phyloP scores from a whole-genome alignment of 768 basidiomycete genomes.

The Boletus rubescentipes region DNA sequence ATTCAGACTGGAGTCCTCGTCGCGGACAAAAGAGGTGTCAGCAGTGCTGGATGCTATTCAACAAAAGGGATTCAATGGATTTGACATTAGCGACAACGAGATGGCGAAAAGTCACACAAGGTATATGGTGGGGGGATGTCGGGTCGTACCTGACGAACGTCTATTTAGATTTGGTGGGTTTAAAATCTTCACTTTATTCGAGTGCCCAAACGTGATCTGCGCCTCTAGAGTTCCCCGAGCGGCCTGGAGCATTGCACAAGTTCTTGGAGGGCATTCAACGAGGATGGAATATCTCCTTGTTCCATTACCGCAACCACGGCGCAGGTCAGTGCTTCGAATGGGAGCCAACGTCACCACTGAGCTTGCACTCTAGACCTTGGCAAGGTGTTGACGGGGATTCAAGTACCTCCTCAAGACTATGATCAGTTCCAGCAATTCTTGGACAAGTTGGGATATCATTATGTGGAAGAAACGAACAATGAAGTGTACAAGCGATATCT shows the following conservation, averaged over 20 bases:
- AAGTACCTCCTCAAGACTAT: conserved; percentile 73
- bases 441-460: conserved; percentile 76
- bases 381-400: conserved; percentile 90
- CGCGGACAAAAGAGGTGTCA: conserved; percentile 58
- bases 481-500: conserved; percentile 78
- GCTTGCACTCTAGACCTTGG: conserved; percentile 67
- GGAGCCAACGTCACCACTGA: background rate
- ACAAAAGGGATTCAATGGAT: conserved; percentile 71
- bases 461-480: conserved; percentile 93
- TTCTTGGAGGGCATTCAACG: conserved; percentile 82
- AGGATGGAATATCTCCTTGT: conserved; percentile 94
- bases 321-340: conserved; percentile 59
- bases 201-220: background rate
- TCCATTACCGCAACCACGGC: conserved; percentile 98
- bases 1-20: conserved; percentile 68
- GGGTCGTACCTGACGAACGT: conserved; percentile 77
- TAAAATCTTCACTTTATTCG: background rate
- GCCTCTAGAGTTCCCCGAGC: conserved; percentile 86
- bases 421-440: conserved; percentile 74
- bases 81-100: conserved; percentile 93
- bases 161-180: conserved; percentile 88
- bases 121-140: conserved; percentile 91
- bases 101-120: conserved; percentile 92
- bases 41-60: conserved; percentile 64
- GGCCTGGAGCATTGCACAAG: conserved; percentile 86